A percentile compares a stretch with the other conserved stretches of the same genome.
These are phyloP conservation scores for Trichophyton benhamiae DNA, from an alignment of 2,329 filamentous ascomycete species.

Conservation along the genomic window DNA sequence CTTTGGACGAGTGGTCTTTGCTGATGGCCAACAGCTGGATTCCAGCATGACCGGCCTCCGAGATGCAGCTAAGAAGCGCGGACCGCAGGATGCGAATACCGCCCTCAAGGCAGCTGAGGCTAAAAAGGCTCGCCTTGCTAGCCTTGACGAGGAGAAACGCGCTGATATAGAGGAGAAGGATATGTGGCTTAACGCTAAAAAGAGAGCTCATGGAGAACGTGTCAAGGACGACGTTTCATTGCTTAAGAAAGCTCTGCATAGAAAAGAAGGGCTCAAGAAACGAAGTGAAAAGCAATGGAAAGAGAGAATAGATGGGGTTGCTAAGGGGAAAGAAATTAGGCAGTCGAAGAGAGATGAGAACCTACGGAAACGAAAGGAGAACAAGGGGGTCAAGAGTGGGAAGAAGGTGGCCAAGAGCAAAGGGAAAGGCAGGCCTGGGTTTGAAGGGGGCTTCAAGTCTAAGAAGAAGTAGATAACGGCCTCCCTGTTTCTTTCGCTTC, in stretches of 20 bases:
- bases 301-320: constrained; percentile 58
- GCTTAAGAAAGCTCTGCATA: constrained; percentile 88
- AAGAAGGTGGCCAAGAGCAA: constrained; percentile 35
- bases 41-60: constrained; percentile 52
- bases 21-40: constrained; percentile 69
- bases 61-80: constrained; percentile 62
- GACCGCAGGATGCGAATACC: constrained; percentile 71
- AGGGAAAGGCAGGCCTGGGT: constrained; percentile 51
- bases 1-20: constrained; percentile 84
- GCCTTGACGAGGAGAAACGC: constrained; percentile 66
- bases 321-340: constrained; percentile 62
- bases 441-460: constrained; percentile 59
- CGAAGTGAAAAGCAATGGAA: constrained; percentile 86
- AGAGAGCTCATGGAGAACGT: constrained; percentile 77
- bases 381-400: constrained; percentile 49
- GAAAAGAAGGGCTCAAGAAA: constrained; percentile 78
- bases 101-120: constrained; percentile 77
- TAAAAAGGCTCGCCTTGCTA: constrained; percentile 67
- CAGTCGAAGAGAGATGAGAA: constrained; percentile 77
- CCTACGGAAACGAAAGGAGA: constrained; percentile 59
- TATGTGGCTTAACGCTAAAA: constrained; percentile 80
- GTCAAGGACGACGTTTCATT: constrained; percentile 75
- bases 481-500: not conserved
- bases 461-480: constrained; percentile 28
- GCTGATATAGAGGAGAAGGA: constrained; percentile 88